phyloP scores from a whole-genome alignment of 2,329 filamentous ascomycete genomes.

The Curvularia eragrostidis region DNA sequence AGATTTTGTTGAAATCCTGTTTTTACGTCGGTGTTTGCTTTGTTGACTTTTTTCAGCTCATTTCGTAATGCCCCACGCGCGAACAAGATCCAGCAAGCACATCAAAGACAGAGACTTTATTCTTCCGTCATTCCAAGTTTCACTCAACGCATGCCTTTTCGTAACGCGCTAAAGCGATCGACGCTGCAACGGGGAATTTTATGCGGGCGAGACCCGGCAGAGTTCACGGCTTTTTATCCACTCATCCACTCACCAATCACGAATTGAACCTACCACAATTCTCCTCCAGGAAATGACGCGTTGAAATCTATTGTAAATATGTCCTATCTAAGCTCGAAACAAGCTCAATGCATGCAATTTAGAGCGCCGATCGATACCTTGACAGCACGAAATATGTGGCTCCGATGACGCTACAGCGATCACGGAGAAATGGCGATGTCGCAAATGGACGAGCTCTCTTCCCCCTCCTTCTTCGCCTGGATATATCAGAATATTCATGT shows the following conservation, averaged over 20 bases:
- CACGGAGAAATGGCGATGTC: too few species aligned
- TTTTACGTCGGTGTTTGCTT: background rate
- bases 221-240: constrained; percentile 9
- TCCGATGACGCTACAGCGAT: background rate
- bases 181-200: background rate
- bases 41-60: background rate
- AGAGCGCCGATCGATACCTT: background rate
- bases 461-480: background rate
- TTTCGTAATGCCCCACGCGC: background rate
- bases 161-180: background rate
- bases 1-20: too few species aligned
- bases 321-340: background rate
- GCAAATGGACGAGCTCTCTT: too few species aligned
- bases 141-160: background rate
- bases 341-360: background rate
- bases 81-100: background rate
- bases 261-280: background rate
- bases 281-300: background rate
- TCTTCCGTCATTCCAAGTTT: background rate
- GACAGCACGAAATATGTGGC: background rate
- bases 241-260: background rate
- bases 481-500: background rate
- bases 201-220: background rate
- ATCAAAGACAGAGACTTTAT: background rate
- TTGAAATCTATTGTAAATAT: background rate